Percentiles rank a stretch among this genome's conserved stretches.
Evolutionary conservation across 345 rosid genomes (phyloP).

Genomic region (Lepidium africanum): DNA sequence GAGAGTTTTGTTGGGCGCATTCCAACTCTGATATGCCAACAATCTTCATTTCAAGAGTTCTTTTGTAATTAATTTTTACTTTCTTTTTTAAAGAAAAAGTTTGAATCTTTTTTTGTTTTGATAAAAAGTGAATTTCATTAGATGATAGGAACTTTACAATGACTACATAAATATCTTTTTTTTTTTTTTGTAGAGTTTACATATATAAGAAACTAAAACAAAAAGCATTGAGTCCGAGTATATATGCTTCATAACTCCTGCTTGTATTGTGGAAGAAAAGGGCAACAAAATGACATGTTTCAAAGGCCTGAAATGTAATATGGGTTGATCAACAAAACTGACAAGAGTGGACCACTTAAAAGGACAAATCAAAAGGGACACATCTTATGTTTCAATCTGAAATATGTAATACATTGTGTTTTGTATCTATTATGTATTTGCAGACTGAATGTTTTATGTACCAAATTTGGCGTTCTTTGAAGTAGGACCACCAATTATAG

Average conservation of each 20-base stretch:
- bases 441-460: neutral
- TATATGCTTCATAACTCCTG: neutral
- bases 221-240: neutral
- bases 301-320: neutral
- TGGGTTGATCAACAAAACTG: neutral
- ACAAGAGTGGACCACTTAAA: conserved; percentile 7
- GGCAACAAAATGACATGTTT: neutral
- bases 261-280: neutral
- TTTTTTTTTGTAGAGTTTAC: too few species aligned
- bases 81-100: too few species aligned
- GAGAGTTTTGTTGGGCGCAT: too few species aligned
- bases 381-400: neutral
- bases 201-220: neutral
- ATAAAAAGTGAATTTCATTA: too few species aligned
- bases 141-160: too few species aligned
- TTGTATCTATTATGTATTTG: neutral
- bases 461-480: neutral
- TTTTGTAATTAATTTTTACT: too few species aligned
- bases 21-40: too few species aligned
- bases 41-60: too few species aligned
- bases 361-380: neutral
- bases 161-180: too few species aligned
- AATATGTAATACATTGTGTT: neutral
- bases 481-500: neutral
- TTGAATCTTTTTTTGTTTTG: too few species aligned